Evolutionary conservation across 2,329 filamentous ascomycete species (phyloP).

Genomic region (Sporothrix protearum): DNA sequence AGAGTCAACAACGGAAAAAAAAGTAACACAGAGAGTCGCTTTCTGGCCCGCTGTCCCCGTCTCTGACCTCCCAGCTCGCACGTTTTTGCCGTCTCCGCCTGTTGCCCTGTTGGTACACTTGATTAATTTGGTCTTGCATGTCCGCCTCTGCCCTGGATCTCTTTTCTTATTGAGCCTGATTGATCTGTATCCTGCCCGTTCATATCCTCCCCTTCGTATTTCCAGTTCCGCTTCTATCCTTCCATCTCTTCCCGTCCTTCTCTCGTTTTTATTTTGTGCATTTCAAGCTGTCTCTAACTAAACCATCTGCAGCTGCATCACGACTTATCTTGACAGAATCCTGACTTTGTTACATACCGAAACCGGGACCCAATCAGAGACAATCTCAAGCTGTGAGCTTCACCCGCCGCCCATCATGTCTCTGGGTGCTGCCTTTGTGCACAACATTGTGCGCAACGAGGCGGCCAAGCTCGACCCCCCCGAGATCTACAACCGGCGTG

Average conservation of each 20-base stretch:
- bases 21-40: not conserved
- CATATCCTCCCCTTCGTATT: not conserved
- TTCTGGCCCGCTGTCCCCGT: not conserved
- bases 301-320: not conserved
- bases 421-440: constrained; percentile 22
- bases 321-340: not conserved
- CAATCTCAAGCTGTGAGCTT: not conserved
- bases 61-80: not conserved
- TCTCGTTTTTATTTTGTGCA: not conserved
- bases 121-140: constrained; percentile 5
- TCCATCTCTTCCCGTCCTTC: not conserved
- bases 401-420: constrained; percentile 16
- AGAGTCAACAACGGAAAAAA: not conserved
- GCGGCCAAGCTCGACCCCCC: constrained; percentile 63
- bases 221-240: not conserved
- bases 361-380: not conserved
- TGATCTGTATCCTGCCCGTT: not conserved
- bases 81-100: not conserved
- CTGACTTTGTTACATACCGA: not conserved
- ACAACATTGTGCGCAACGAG: constrained; percentile 47
- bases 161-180: not conserved
- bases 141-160: not conserved
- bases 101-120: not conserved
- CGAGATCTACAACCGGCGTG: constrained; percentile 67
- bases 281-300: not conserved